Conservation (phyloP, 192 early-diverging fungal genomes). For the Allomyces macrogynus region DNA sequence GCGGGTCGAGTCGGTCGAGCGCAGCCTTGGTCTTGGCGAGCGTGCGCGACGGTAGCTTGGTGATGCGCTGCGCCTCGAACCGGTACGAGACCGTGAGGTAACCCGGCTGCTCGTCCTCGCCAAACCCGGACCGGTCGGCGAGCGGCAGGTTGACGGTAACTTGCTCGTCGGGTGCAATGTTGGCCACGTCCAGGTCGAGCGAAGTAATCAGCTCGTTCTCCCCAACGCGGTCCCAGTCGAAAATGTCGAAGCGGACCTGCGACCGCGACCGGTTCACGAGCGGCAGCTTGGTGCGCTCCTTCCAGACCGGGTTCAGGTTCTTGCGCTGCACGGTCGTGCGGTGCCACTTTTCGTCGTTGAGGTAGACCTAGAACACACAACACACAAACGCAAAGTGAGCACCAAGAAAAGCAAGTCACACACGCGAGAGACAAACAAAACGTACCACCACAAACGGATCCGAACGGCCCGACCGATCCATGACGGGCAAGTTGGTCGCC, state of each 20-base stretch:
- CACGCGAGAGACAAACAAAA: no score
- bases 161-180: constrained; percentile 25
- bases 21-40: neutral
- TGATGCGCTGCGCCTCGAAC: neutral
- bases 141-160: constrained; percentile 4
- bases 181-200: constrained; percentile 25
- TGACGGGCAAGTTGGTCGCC: constrained; percentile 38
- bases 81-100: neutral
- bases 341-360: constrained; percentile 43
- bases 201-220: constrained; percentile 35
- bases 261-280: constrained; percentile 20
- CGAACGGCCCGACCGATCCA: constrained; percentile 46
- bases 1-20: neutral
- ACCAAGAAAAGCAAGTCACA: no score
- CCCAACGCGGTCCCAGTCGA: constrained; percentile 60
- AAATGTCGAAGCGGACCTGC: constrained; percentile 39
- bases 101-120: neutral
- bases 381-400: no score
- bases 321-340: constrained; percentile 53
- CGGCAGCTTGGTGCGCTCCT: neutral
- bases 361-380: constrained; percentile 1
- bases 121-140: neutral
- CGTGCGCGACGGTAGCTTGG: neutral
- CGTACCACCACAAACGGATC: constrained; percentile 50
- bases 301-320: constrained; percentile 43